Evolutionary conservation across 2,329 filamentous ascomycete species (phyloP).

Genomic region (Allantophomopsis lycopodina): DNA sequence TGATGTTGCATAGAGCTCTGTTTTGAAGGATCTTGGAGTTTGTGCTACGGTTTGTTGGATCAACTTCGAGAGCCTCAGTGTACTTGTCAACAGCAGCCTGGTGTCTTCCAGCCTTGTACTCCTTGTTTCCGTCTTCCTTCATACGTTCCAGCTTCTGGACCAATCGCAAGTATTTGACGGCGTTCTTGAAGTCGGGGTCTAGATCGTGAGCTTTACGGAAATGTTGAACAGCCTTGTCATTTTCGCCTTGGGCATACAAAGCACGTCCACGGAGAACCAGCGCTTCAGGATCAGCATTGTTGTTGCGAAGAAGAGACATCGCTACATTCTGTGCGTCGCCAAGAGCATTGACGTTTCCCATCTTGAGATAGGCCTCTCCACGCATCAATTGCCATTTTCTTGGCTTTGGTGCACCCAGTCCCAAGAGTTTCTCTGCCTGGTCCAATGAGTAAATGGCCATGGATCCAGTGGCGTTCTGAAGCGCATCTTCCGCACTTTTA

Average conservation of each 20-base stretch:
- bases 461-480: constrained; percentile 64
- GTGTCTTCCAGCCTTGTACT: constrained; percentile 78
- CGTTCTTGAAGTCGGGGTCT: constrained; percentile 83
- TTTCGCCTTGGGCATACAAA: constrained; percentile 84
- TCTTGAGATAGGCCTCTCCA: constrained; percentile 82
- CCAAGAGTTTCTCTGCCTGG: constrained; percentile 73
- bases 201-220: constrained; percentile 81
- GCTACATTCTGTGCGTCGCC: constrained; percentile 89
- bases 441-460: constrained; percentile 90
- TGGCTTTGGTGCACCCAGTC: constrained; percentile 61
- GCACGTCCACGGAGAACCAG: constrained; percentile 78
- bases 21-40: constrained; percentile 95
- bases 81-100: constrained; percentile 77
- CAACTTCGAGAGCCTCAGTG: constrained; percentile 67
- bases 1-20: constrained; percentile 70
- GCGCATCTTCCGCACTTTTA: constrained; percentile 61
- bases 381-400: constrained; percentile 91
- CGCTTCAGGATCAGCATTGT: constrained; percentile 87
- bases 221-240: constrained; percentile 85
- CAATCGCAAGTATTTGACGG: constrained; percentile 75
- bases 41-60: constrained; percentile 78
- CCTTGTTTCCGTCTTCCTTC: constrained; percentile 84
- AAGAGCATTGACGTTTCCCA: constrained; percentile 78
- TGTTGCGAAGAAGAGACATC: constrained; percentile 72
- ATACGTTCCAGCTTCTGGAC: constrained; percentile 86